Evolutionary conservation across 345 rosid species (phyloP).

Genomic region (Raphanus sativus): DNA sequence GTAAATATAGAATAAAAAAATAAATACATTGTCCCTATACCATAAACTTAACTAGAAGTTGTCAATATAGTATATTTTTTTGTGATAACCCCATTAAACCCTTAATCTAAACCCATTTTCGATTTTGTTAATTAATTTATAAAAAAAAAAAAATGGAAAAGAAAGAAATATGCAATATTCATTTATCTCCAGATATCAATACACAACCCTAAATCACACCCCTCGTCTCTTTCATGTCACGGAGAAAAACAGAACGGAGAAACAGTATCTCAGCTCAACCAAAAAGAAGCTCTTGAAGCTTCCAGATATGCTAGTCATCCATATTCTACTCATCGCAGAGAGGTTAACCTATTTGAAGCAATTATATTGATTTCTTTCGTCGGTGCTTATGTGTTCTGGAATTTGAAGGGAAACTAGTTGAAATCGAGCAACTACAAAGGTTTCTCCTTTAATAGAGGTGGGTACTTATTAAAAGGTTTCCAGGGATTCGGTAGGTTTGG

Average conservation of each 20-base stretch:
- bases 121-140: too few species aligned
- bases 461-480: conserved; percentile 50
- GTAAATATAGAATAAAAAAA: too few species aligned
- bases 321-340: conserved; percentile 78
- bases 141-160: too few species aligned
- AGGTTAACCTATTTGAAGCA: conserved; percentile 46
- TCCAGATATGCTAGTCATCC: conserved; percentile 93
- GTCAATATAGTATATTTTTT: too few species aligned
- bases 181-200: too few species aligned
- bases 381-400: not conserved
- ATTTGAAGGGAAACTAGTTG: not conserved
- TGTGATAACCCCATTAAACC: too few species aligned
- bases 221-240: too few species aligned
- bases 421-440: not conserved
- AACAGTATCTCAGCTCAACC: conserved; percentile 70
- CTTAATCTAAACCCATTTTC: too few species aligned
- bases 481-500: conserved; percentile 90
- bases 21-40: too few species aligned
- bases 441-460: conserved; percentile 47
- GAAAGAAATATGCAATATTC: too few species aligned
- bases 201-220: too few species aligned
- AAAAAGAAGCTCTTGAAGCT: conserved; percentile 88
- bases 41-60: too few species aligned
- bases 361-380: not conserved
- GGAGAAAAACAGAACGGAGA: conserved; percentile 44